Evolutionary conservation across 2,329 filamentous ascomycete genomes (phyloP), one percentile per base, ranked within the genome.

Genomic region (Claviceps citrina): DNA sequence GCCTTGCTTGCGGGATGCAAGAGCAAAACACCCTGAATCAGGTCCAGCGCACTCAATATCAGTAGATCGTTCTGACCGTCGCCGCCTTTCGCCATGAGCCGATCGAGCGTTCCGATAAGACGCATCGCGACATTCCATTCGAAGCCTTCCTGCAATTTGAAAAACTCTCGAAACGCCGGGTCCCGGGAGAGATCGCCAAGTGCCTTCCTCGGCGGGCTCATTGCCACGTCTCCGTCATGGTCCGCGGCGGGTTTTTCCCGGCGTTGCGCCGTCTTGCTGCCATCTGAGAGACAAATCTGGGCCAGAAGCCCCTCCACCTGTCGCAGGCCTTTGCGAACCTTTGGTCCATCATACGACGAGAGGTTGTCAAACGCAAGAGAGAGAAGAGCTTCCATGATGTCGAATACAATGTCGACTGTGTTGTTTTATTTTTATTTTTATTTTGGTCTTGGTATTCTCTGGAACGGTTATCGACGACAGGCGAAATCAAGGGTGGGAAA

Each of bases 341-440:
- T 94, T 58, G 73, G 70, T 43, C 79, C 78, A 53, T 95, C 86
- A 59, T 87, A 87, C 36, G 87, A 95, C 45, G 87, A 93, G 48
- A 95, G 80, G 63, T 93, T 93, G 67, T 95, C 87, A 63, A 96
- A 96, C 45, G 89, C 86, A 58, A 93, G 78, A 33, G 85, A 93
- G 41, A 96, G 71, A 22, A 96, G 73, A 39, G 83, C 78, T 66
- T 96, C 91, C 91, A 96, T 96, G 54, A 13, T 18, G 51, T 61
- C 53, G 41, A 36, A 20, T n/a, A n/a, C n/a, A n/a, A 24, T 5
- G 22, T 5, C 22, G 5, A 24, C 8, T 5, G 22, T 24, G 22
- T 24, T 24, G 22, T 24, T 24, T 24, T 5, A 8, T 24, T 33
- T 25, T 27, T 41, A 39, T 38, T 27, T 13, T 12, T 5, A 8